Evolutionary conservation across 495 filamentous ascomycete genomes (phyloP).

Genomic region (Aspergillus bridgeri): DNA sequence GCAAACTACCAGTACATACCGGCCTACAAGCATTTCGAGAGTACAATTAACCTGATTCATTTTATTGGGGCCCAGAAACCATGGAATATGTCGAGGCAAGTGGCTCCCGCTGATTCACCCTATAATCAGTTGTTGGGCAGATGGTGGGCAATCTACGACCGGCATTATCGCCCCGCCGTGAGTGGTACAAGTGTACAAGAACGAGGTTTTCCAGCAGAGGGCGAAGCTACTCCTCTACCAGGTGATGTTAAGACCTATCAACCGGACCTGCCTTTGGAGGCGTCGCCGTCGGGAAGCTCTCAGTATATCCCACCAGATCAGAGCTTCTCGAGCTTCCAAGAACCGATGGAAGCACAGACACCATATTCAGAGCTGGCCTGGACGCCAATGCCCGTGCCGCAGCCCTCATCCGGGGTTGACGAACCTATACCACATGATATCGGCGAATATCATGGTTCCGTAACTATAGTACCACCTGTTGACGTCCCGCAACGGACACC

Average conservation of each 20-base stretch:
- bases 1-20: constrained; percentile 94
- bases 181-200: background rate
- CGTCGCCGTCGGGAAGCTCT: background rate
- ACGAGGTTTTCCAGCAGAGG: background rate
- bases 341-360: background rate
- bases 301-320: background rate
- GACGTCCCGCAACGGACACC: constrained; percentile 1
- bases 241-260: background rate
- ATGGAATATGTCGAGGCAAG: constrained; percentile 69
- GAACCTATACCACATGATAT: background rate
- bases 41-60: constrained; percentile 81
- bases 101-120: constrained; percentile 54
- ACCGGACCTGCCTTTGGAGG: background rate
- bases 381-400: background rate
- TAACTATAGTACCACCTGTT: background rate
- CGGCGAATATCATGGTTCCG: background rate
- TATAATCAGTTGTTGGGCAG: constrained; percentile 75
- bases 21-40: constrained; percentile 89
- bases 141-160: constrained; percentile 94
- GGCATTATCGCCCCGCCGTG: constrained; percentile 60
- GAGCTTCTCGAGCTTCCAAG: background rate
- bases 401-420: background rate
- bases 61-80: constrained; percentile 93
- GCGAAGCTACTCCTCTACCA: background rate
- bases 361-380: background rate